A percentile compares a stretch with the other conserved stretches of the same genome.
phyloP scores from a whole-genome alignment of 352 stramenopile genomes.

The Globisporangium abappressorium region DNA sequence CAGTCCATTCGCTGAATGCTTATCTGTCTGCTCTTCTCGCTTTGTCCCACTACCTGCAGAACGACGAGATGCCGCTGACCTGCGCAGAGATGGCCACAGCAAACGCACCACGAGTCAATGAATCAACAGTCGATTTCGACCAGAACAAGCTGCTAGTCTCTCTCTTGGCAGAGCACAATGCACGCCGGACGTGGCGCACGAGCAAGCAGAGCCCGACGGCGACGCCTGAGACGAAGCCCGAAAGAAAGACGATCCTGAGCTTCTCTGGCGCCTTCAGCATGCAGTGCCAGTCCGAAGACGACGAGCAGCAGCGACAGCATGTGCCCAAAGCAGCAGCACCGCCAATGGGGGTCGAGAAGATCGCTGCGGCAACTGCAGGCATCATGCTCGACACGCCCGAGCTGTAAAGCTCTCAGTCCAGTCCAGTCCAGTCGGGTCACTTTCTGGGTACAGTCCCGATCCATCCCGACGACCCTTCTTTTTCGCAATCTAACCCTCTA shows the following conservation, averaged over 20 bases:
- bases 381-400: constrained; percentile 36
- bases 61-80: constrained; percentile 64
- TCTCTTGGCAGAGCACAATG: constrained; percentile 41
- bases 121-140: constrained; percentile 13
- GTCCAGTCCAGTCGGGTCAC: neutral
- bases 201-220: neutral
- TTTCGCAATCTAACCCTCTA: neutral
- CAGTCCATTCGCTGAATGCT: neutral
- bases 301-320: neutral
- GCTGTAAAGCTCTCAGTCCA: neutral
- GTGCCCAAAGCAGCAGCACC: neutral
- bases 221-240: neutral
- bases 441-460: neutral
- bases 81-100: constrained; percentile 33
- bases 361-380: constrained; percentile 4
- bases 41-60: constrained; percentile 19
- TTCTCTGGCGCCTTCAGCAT: constrained; percentile 33
- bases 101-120: constrained; percentile 13
- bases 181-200: constrained; percentile 55
- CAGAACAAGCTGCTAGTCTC: constrained; percentile 33
- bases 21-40: neutral
- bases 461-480: neutral
- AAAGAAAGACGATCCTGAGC: constrained; percentile 21
- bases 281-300: neutral
- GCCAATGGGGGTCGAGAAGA: neutral